Evolutionary conservation across 2,329 filamentous ascomycete species (phyloP).

Genomic region (Phaeophleospora eucalypticola): DNA sequence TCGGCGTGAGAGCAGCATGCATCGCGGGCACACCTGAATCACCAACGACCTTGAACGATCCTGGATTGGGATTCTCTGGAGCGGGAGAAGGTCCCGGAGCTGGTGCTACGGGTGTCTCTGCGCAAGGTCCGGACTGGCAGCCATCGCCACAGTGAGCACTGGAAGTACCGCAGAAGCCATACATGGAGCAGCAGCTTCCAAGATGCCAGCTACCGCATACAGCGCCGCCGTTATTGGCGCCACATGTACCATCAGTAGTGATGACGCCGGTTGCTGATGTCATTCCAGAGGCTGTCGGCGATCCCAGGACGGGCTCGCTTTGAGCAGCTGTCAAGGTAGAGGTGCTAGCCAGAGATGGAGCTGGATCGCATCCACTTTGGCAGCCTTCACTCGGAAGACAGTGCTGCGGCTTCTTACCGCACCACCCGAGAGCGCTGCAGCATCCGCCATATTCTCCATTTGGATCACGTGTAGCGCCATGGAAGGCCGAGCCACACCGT

Average conservation of each 20-base stretch:
- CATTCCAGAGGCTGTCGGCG: conserved; percentile 22
- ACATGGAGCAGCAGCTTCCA: conserved; percentile 55
- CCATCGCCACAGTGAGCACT: conserved; percentile 48
- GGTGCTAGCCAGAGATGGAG: too few species aligned
- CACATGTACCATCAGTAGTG: conserved; percentile 54
- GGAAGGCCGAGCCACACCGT: conserved; percentile 40
- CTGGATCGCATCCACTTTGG: conserved; percentile 37
- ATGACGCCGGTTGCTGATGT: conserved; percentile 29
- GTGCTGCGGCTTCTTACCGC: conserved; percentile 33
- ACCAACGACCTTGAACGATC: conserved; percentile 49
- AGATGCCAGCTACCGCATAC: conserved; percentile 52
- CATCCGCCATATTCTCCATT: conserved; percentile 39
- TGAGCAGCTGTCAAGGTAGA: too few species aligned
- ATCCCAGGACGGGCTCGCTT: conserved; percentile 27
- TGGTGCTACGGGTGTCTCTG: conserved; percentile 36
- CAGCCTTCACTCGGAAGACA: conserved; percentile 34
- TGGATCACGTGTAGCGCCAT: conserved; percentile 37
- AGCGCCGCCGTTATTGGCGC: conserved; percentile 45
- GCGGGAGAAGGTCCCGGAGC: conserved; percentile 45
- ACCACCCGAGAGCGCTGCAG: conserved; percentile 34
- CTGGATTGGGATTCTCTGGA: conserved; percentile 43
- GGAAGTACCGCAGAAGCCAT: conserved; percentile 52
- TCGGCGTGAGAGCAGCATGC: conserved; percentile 58
- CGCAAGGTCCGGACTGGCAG: conserved; percentile 54
- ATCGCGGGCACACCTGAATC: conserved; percentile 60